Percentiles rank a stretch among this genome's conserved stretches.
phyloP scores from a whole-genome alignment of 1,139 yeast species.

The Pichia sp. region DNA sequence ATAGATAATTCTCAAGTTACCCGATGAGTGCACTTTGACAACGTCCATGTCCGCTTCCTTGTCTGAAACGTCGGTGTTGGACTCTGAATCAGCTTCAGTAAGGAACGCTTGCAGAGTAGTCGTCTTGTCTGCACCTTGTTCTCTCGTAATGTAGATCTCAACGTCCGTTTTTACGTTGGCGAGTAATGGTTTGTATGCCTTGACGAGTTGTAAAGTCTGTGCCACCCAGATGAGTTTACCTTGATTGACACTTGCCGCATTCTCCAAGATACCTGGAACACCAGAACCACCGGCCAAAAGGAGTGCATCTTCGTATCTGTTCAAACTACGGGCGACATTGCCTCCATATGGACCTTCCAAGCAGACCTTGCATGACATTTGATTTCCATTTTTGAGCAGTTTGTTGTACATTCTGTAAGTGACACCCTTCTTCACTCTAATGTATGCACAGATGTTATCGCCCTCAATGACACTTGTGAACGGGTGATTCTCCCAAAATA shows the following conservation, averaged over 20 bases:
- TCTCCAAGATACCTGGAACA: constrained; percentile 3
- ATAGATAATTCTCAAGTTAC: background rate
- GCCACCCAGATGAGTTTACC: constrained; percentile 14
- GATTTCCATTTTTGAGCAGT: constrained; percentile 14
- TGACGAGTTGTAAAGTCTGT: constrained; percentile 3
- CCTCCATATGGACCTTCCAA: constrained; percentile 64
- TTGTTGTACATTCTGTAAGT: constrained; percentile 20
- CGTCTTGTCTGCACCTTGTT: constrained; percentile 1
- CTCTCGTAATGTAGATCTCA: constrained; percentile 15
- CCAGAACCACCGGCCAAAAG: constrained; percentile 59
- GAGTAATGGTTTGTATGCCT: constrained; percentile 7
- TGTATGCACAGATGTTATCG: constrained; percentile 22
- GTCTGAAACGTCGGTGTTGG: constrained; percentile 4
- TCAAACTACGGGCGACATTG: constrained; percentile 17
- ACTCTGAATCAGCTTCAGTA: background rate
- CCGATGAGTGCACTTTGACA: background rate
- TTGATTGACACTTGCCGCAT: constrained; percentile 23
- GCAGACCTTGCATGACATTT: constrained; percentile 27
- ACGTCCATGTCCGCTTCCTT: constrained; percentile 1
- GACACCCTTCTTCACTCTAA: constrained; percentile 31
- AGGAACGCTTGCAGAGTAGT: background rate
- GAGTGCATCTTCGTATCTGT: constrained; percentile 44
- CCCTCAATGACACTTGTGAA: constrained; percentile 27
- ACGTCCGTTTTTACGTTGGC: constrained; percentile 4
- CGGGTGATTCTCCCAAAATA: constrained; percentile 33